Conservation (phyloP, 1,284 basidiomycete species). For the Heliocybe sulcata region DNA sequence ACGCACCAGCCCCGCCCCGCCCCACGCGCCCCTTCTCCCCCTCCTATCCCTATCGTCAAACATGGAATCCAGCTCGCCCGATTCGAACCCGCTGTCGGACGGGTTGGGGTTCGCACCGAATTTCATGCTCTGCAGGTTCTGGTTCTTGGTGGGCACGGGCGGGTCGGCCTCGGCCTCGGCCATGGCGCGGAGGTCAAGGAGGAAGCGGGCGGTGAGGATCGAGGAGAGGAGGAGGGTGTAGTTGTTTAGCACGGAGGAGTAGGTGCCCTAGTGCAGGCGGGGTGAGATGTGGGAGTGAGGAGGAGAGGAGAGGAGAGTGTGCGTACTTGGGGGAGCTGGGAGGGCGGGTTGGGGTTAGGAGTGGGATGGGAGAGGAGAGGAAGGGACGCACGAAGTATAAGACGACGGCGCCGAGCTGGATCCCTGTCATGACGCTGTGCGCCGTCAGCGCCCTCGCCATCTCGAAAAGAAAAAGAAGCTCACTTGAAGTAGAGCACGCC, state of each 20-base stretch:
- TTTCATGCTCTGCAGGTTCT: neutral
- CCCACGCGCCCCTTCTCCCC: neutral
- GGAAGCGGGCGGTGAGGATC: constrained; percentile 5
- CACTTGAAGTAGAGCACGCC: neutral
- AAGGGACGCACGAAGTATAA: neutral
- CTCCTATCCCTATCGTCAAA: too few relatives aligned
- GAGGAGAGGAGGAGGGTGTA: neutral
- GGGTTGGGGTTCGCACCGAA: neutral
- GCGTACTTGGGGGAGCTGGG: neutral
- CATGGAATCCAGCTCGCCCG: too few relatives aligned
- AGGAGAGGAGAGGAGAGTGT: too few relatives aligned
- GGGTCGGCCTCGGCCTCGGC: neutral
- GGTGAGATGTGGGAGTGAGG: too few relatives aligned
- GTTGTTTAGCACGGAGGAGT: neutral
- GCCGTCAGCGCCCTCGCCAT: neutral
- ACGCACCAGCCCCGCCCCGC: neutral
- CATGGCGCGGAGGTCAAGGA: neutral
- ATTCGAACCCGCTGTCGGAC: neutral
- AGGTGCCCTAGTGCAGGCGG: neutral
- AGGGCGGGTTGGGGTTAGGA: neutral
- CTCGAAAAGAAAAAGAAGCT: neutral
- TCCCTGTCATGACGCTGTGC: neutral
- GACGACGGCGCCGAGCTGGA: neutral
- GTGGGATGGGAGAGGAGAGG: neutral
- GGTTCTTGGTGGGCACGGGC: neutral